Percentiles rank a stretch among this genome's conserved stretches.
phyloP scores from a whole-genome alignment of 345 rosid genomes.

The Cardamine resedifolia region DNA sequence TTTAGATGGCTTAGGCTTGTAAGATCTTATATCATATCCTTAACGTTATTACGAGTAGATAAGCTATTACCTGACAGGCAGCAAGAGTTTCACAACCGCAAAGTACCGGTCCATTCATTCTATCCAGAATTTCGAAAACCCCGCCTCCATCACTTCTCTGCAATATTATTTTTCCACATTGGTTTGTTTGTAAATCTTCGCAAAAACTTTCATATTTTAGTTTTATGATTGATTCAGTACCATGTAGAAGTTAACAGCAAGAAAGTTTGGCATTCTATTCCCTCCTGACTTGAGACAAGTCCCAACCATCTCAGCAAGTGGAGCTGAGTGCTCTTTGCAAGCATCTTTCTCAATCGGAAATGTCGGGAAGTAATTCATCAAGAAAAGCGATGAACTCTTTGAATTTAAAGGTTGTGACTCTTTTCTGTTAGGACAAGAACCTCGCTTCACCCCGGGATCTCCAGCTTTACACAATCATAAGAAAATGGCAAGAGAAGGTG shows the following conservation, averaged over 20 bases:
- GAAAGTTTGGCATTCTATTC: constrained; percentile 76
- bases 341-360: constrained; percentile 79
- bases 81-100: constrained; percentile 79
- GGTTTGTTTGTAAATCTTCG: neutral
- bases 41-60: neutral
- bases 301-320: constrained; percentile 78
- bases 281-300: constrained; percentile 90
- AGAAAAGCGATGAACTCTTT: constrained; percentile 69
- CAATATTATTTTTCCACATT: constrained; percentile 20
- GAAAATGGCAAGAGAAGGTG: neutral
- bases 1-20: constrained; percentile 3
- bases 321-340: constrained; percentile 90
- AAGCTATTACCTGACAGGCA: constrained; percentile 79
- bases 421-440: constrained; percentile 88
- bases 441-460: constrained; percentile 84
- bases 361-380: constrained; percentile 91
- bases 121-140: constrained; percentile 75
- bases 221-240: constrained; percentile 40
- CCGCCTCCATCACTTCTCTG: constrained; percentile 98
- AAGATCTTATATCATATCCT: constrained; percentile 1
- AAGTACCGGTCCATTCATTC: constrained; percentile 78
- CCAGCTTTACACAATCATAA: constrained; percentile 67
- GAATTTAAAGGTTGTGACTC: constrained; percentile 74
- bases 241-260: constrained; percentile 98
- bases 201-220: neutral